Base-by-base conservation (phyloP, 805 yeast species). In the Wickerhamomyces sydowiorum region DNA sequence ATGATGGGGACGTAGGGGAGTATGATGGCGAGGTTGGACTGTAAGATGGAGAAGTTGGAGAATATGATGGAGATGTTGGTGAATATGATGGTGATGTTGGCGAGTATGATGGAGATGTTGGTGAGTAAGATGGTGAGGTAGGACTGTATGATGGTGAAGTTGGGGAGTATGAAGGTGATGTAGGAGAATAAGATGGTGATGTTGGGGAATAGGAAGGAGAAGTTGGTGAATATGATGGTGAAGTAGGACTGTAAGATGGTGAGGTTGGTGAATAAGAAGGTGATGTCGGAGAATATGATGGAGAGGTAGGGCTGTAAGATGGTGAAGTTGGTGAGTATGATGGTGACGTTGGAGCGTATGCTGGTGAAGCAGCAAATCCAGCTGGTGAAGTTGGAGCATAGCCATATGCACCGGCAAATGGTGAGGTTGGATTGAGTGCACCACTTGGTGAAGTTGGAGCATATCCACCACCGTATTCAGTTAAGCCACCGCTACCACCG, bases 1-100 rank as follows among this genome's bases (percentile, higher is more conserved):
- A 86, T 1, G 67, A 50, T 57, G 89, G 88, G 3, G 84, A 76
- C 0, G 88, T 85, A 37, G 96, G 96, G 1, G 82, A 73, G 62
- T 87, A 87, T 1, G 66, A 52, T 46, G 96, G 97, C 0, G 91
- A 82, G 0, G 96, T 86, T 47, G 93, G 91, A 0, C 78, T 69
- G 57, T 82, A 83, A 5, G 64, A 54, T 49, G 85, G 85, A 1
- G 85, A 77, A 0, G 93, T 85, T 39, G 95, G 95, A 3, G 82
- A 72, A 60, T 87, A 89, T 9, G 72, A 58, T 53, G 96, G 96
- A 0, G 90, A 80, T 0, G 96, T 85, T 48, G 96, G 95, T 0
- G 84, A 74, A 49, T 81, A 83, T 6, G 72, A 60, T 50, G 89
- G 89, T 2, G 83, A 76, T 0, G 86, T 80, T 41, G 86, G 85